Evolutionary conservation across 176 grass and related monocot genomes (phyloP), one percentile per base, ranked within the genome.

Genomic region (Bonia amplexicaulis): DNA sequence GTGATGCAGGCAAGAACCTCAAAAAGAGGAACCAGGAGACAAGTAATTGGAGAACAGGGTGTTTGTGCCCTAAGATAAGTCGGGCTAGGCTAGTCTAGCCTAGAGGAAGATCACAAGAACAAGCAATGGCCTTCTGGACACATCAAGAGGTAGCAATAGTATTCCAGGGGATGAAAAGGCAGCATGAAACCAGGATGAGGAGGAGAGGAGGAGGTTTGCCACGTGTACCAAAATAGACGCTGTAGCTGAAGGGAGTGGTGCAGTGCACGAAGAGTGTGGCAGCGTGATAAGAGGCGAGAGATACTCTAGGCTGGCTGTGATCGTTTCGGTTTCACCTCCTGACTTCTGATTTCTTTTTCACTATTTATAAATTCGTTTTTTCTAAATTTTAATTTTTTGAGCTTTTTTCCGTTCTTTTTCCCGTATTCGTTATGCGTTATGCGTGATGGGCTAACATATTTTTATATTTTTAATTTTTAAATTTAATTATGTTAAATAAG

Each of bases 1-100:
- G 22, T 55, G 40, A 22, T 9, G 29, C 66, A 83, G 78, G 74
- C 59, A 74, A 87, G 51, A 87, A 74, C 74, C 79, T 33, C 73
- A 22, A 33, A 72, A 86, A 9, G 12, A 69, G 53, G 41, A 85
- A 61, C n/a, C 42, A 19, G 41, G 41, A 15, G 63, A 54, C 29
- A 69, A 14, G 77, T n/a, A 90, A 65, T 8, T 6, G 47, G 47
- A 71, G 62, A 63, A 70, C 83, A 82, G 25, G 57, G 79, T n/a
- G 65, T 42, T 59, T 48, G 49, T 60, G 79, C 29, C 46, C 39
- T 55, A 33, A 11, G 8, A 70, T 49, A 42, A 40, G 15, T 2
- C 9, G 25, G 6, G n/a, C 22, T 80, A 41, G 62, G 48, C 11
- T 52, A n/a, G 48, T 2, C 42, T 44, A 27, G 11, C 14, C 26